Evolutionary conservation across 768 basidiomycete species (phyloP).

Genomic region (Russula griseocarnosa): DNA sequence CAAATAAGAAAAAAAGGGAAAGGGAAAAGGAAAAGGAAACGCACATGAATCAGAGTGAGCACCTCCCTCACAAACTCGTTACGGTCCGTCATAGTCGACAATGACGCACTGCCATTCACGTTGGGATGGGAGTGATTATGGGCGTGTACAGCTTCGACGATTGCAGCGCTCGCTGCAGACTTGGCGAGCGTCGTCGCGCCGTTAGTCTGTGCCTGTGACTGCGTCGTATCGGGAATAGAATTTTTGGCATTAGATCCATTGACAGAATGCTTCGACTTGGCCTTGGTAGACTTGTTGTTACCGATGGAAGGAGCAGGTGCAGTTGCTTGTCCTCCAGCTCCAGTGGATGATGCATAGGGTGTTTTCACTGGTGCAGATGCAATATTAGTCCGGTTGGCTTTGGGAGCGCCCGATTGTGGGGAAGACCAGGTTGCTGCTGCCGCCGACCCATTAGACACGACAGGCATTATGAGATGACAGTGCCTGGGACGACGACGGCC

Average conservation of each 20-base stretch:
- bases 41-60: constrained; percentile 51
- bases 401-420: neutral
- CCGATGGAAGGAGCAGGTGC: neutral
- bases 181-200: constrained; percentile 11
- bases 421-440: neutral
- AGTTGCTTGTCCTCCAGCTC: constrained; percentile 6
- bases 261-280: constrained; percentile 9
- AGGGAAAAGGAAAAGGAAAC: constrained; percentile 10
- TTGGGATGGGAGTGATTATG: constrained; percentile 14
- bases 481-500: neutral
- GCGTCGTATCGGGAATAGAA: neutral
- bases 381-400: constrained; percentile 4
- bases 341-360: neutral
- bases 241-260: constrained; percentile 16
- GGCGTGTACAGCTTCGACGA: constrained; percentile 23
- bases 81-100: constrained; percentile 19
- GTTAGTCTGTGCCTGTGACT: neutral
- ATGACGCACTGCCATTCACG: constrained; percentile 16
- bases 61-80: constrained; percentile 62
- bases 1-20: no score
- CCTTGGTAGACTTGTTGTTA: constrained; percentile 12
- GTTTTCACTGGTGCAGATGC: neutral
- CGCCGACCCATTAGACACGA: neutral
- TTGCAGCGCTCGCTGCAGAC: constrained; percentile 20
- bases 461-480: neutral